Percentiles rank a stretch among this genome's conserved stretches.
phyloP scores from a whole-genome alignment of 73 alveolate genomes.

The Paramecium tetraurelia region DNA sequence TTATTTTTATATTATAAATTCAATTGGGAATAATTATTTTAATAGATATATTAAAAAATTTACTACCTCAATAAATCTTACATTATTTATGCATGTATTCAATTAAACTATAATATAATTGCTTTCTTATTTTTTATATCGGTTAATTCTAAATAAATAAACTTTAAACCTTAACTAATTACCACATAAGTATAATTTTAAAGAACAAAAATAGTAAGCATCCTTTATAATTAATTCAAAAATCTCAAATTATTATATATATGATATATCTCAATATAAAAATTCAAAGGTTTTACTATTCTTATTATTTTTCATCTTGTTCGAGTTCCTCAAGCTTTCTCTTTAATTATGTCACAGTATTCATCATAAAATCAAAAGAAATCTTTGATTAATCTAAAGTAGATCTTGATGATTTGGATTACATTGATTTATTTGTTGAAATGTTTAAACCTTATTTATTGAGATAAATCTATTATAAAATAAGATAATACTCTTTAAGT shows the following conservation, averaged over 20 bases:
- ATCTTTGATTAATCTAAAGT: constrained; percentile 27
- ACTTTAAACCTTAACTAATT: too few species aligned
- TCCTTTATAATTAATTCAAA: neutral
- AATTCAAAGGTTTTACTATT: neutral
- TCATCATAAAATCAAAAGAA: constrained; percentile 19
- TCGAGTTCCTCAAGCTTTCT: neutral
- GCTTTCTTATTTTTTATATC: too few species aligned
- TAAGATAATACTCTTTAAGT: neutral
- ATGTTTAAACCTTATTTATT: constrained; percentile 2
- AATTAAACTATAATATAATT: neutral
- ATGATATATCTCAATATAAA: neutral
- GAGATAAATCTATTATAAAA: neutral
- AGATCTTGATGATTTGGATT: constrained; percentile 32
- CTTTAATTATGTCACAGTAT: neutral
- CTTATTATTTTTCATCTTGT: neutral
- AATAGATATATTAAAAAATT: too few species aligned
- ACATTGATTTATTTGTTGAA: neutral
- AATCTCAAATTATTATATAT: neutral
- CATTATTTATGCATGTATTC: too few species aligned
- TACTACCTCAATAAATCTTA: neutral
- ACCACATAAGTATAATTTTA: neutral
- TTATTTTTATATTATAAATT: too few species aligned
- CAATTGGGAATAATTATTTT: too few species aligned
- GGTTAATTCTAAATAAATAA: too few species aligned
- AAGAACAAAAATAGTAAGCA: too few species aligned